phyloP scores from a whole-genome alignment of 78 protist genomes.

The Chrysochromulina parva region DNA sequence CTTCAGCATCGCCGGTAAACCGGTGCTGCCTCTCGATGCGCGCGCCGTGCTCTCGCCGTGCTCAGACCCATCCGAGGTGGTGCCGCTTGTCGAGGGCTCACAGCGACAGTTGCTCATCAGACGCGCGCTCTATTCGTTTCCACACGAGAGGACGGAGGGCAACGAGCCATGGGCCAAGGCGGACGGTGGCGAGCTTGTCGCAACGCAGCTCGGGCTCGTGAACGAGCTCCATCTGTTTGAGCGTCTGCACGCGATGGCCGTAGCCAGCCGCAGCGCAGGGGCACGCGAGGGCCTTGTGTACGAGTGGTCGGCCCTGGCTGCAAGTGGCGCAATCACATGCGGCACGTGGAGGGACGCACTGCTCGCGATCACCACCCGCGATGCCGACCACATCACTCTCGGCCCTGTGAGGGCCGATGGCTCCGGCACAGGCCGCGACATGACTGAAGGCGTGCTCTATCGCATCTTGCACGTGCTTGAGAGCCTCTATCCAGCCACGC shows the following conservation, averaged over 20 bases:
- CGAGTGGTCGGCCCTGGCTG: too few relatives aligned
- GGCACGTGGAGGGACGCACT: slow-evolving; percentile 30
- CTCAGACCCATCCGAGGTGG: not conserved
- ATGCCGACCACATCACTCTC: not conserved
- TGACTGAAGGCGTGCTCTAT: slow-evolving; percentile 33
- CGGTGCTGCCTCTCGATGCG: slow-evolving; percentile 7
- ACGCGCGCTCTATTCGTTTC: too few relatives aligned
- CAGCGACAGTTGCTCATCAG: too few relatives aligned
- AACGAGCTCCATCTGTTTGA: too few relatives aligned
- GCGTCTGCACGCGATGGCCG: too few relatives aligned
- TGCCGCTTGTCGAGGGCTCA: not conserved
- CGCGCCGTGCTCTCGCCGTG: not conserved
- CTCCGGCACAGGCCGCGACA: not conserved
- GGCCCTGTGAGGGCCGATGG: not conserved
- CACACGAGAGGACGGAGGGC: too few relatives aligned
- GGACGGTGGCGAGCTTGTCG: too few relatives aligned
- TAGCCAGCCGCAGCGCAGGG: too few relatives aligned
- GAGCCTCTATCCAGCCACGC: slow-evolving; percentile 7
- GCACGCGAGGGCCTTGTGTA: too few relatives aligned
- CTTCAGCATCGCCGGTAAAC: not conserved
- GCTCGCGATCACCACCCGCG: slow-evolving; percentile 18
- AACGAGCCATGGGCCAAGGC: too few relatives aligned
- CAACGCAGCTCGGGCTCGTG: too few relatives aligned
- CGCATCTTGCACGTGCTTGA: slow-evolving; percentile 25
- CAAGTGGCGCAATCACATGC: not conserved